phyloP scores from a whole-genome alignment of 805 yeast genomes.

The Candida michaelii region DNA sequence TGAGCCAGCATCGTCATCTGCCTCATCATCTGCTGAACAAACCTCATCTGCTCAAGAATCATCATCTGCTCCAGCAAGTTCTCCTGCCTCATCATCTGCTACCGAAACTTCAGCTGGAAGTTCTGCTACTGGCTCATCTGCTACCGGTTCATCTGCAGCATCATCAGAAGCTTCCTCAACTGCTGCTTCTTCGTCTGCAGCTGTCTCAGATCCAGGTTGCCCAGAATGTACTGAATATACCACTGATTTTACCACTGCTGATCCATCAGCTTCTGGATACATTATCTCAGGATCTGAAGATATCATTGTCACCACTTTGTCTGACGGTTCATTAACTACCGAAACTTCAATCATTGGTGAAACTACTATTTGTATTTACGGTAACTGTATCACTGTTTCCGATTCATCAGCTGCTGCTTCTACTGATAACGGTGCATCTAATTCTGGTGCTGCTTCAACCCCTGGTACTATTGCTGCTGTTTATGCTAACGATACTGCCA shows the following conservation, averaged over 20 bases:
- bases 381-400: slow-evolving; percentile 12
- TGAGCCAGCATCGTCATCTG: neutral
- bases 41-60: neutral
- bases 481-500: slow-evolving; percentile 8
- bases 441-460: slow-evolving; percentile 12
- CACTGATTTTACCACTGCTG: slow-evolving; percentile 15
- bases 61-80: slow-evolving; percentile 3
- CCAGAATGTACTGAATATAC: slow-evolving; percentile 18
- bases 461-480: slow-evolving; percentile 10
- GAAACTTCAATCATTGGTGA: slow-evolving; percentile 5
- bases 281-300: slow-evolving; percentile 15
- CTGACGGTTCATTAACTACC: slow-evolving; percentile 14
- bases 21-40: neutral
- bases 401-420: neutral
- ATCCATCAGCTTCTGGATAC: slow-evolving; percentile 13
- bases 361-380: slow-evolving; percentile 11
- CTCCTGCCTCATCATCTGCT: slow-evolving; percentile 3
- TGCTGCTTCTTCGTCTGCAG: neutral
- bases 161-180: slow-evolving; percentile 7
- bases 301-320: slow-evolving; percentile 15
- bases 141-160: neutral
- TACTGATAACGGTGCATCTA: slow-evolving; percentile 5
- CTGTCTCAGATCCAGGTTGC: neutral
- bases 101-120: slow-evolving; percentile 10
- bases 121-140: slow-evolving; percentile 3